Percentiles rank a stretch among this genome's conserved stretches.
Conservation (phyloP, 2,329 filamentous ascomycete species). For the Penicillium sp. region DNA sequence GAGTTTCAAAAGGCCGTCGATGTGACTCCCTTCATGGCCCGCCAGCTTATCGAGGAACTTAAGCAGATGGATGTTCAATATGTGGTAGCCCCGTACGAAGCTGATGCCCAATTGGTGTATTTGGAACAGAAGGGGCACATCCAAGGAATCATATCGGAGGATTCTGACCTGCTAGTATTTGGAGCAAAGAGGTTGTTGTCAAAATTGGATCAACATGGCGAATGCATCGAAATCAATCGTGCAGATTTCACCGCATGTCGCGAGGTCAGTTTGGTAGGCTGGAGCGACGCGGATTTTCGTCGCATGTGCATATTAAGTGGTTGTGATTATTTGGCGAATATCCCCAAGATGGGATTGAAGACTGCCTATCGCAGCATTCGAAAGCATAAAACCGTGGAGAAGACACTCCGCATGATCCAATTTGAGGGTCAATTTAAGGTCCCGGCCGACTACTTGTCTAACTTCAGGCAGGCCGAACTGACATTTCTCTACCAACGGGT, state of each 20-base stretch:
- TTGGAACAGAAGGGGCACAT: slow-evolving; percentile 84
- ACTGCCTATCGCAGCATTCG: slow-evolving; percentile 89
- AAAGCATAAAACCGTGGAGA: slow-evolving; percentile 86
- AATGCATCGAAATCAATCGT: slow-evolving; percentile 89
- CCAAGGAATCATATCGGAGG: slow-evolving; percentile 88
- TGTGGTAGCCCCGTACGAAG: slow-evolving; percentile 95
- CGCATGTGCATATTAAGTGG: slow-evolving; percentile 96
- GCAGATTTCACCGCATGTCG: slow-evolving; percentile 85
- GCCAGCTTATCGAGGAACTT: slow-evolving; percentile 86
- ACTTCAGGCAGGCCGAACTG: slow-evolving; percentile 83
- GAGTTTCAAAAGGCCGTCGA: slow-evolving; percentile 96
- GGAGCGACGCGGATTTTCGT: slow-evolving; percentile 89
- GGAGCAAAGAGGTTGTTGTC: slow-evolving; percentile 88
- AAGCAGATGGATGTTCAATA: slow-evolving; percentile 81
- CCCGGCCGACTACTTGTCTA: slow-evolving; percentile 77
- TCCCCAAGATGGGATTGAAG: slow-evolving; percentile 86
- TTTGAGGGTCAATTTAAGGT: slow-evolving; percentile 87
- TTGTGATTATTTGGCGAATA: slow-evolving; percentile 89
- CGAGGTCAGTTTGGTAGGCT: slow-evolving; percentile 86
- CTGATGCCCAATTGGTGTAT: slow-evolving; percentile 95
- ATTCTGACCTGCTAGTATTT: slow-evolving; percentile 95
- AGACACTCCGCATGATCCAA: slow-evolving; percentile 77
- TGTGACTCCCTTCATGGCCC: slow-evolving; percentile 94
- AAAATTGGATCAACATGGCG: slow-evolving; percentile 91
- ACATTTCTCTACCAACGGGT: slow-evolving; percentile 96